Evolutionary conservation across 441 rosid genomes (phyloP), one percentile per base, ranked within the genome.

Genomic region (Manihot esculenta): DNA sequence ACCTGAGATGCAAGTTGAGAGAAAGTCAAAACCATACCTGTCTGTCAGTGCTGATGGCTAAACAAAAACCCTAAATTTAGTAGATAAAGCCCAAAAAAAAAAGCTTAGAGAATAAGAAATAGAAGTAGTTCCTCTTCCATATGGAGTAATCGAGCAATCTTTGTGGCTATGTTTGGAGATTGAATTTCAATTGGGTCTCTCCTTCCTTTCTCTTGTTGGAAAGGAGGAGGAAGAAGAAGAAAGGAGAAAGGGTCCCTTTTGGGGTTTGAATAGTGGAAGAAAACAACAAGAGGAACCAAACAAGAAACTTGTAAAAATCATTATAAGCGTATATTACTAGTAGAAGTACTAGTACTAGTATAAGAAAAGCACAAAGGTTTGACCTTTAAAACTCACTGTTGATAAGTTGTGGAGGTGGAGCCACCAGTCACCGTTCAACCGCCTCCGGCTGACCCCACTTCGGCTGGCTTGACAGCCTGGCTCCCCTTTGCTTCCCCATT

Each of bases 381-480:
- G 74, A 71, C 73, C 73, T 17, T 13, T 44, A 33, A 1, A 20
- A 24, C 42, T 62, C 5, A 42, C 24, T 61, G 45, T 50, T 5
- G 13, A 12, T 48, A 65, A 65, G 7, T 30, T 30, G 38, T 38
- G 69, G 45, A 50, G 33, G 38, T 38, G 69, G 45, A 50, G 21
- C 57, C 5, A 38, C 21, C 57, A 35, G 61, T 9, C 44, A 30
- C 69, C 41, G 58, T 27, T 27, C 33, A 64, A 24, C 56, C 57
- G 48, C 57, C 57, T 64, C 57, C 57, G 57, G 69, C 69, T n/a
- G 69, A 30, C 51, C 69, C 57, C 57, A 26, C 69, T 17, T 18
- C 23, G 1, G 1, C 0, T 26, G 18, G 18, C 7, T 7, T 56
- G 61, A 48, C 47, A 53, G 48, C 59, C 30, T 66, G 69, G 54